A percentile compares a stretch with the other conserved stretches of the same genome.
Conservation (phyloP, 108 stramenopile genomes). For the Poteriospumella lacustris region DNA sequence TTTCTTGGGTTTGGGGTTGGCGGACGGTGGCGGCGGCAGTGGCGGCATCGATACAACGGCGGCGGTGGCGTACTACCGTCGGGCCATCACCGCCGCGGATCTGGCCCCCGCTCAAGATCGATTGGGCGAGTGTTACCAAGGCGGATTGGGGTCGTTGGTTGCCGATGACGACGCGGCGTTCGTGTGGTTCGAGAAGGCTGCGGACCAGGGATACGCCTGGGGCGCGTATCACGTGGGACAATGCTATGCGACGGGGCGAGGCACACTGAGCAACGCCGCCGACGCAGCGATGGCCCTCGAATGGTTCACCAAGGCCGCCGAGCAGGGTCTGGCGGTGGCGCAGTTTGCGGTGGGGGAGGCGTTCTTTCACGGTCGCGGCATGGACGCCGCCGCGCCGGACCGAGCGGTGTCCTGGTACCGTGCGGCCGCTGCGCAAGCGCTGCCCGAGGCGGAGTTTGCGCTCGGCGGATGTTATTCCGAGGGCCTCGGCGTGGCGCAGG, state of each 20-base stretch:
- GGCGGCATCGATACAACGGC: not conserved
- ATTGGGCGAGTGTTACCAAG: not conserved
- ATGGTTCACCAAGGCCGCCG: not conserved
- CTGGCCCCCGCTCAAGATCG: not conserved
- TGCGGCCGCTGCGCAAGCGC: not conserved
- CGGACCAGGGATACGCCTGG: not conserved
- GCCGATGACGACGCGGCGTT: not conserved
- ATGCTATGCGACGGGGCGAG: slow-evolving; percentile 21
- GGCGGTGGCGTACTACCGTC: not conserved
- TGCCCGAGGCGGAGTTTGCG: not conserved
- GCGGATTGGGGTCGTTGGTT: not conserved
- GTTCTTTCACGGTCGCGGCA: not conserved
- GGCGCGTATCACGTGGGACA: not conserved
- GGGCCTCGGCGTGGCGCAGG: not conserved
- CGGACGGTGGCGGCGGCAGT: too few relatives aligned
- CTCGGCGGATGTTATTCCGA: not conserved
- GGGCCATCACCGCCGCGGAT: not conserved
- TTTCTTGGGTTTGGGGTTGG: too few relatives aligned
- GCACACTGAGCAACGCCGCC: not conserved
- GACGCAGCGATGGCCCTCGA: not conserved
- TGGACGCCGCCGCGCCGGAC: too few relatives aligned
- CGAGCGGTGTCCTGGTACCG: not conserved
- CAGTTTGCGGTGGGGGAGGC: not conserved
- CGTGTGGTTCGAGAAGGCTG: not conserved
- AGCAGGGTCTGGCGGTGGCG: not conserved